These are phyloP conservation scores for Cytidiella melzeri DNA, from an alignment of 768 basidiomycete genomes.

Conservation along the genomic window DNA sequence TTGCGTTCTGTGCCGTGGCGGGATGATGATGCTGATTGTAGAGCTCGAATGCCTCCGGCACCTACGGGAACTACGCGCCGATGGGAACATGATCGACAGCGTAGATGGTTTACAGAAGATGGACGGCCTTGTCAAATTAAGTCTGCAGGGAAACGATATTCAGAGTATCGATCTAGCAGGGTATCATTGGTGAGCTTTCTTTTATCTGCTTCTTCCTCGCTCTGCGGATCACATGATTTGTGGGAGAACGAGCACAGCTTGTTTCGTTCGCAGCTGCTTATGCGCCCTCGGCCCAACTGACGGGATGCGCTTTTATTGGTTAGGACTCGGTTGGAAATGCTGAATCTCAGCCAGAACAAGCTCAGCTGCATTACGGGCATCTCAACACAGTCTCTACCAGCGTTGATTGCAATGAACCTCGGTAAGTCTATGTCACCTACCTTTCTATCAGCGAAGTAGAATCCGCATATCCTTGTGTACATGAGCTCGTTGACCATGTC, in stretches of 20 bases:
- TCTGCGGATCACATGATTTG: neutral
- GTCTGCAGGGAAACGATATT: constrained; percentile 71
- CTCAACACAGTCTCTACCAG: constrained; percentile 40
- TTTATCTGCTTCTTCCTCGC: constrained; percentile 2
- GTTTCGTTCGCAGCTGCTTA: too few species aligned
- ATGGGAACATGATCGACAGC: constrained; percentile 72
- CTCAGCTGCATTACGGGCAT: constrained; percentile 56
- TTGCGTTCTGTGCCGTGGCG: constrained; percentile 3
- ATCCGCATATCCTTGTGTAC: too few species aligned
- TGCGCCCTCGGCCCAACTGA: too few species aligned
- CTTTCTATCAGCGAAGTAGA: too few species aligned
- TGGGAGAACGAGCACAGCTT: too few species aligned
- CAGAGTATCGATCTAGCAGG: constrained; percentile 49
- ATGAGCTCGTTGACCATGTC: constrained; percentile 1
- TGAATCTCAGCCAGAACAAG: constrained; percentile 77
- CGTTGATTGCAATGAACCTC: constrained; percentile 69
- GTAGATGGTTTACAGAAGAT: constrained; percentile 74
- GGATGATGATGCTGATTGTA: constrained; percentile 26
- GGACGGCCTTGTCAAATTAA: constrained; percentile 79
- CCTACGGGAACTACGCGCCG: constrained; percentile 85
- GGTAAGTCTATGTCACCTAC: constrained; percentile 49
- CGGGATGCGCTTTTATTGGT: too few species aligned
- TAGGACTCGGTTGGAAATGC: constrained; percentile 60
- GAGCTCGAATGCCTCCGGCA: constrained; percentile 82
- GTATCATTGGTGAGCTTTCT: constrained; percentile 57